A percentile compares a stretch with the other conserved stretches of the same genome.
phyloP scores from a whole-genome alignment of 202 grass and related monocot genomes.

The Panicum virgatum region DNA sequence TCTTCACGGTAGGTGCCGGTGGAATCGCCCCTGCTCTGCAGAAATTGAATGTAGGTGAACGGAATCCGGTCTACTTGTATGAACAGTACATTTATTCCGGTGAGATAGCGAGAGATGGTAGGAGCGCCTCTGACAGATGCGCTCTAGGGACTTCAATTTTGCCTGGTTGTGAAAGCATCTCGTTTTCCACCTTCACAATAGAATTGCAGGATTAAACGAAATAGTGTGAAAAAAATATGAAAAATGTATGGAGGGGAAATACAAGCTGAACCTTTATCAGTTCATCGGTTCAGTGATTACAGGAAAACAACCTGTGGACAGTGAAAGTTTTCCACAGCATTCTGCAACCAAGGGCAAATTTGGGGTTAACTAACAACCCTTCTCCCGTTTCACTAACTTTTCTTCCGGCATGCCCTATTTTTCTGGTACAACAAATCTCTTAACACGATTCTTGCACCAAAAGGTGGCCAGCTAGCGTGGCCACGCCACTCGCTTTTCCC shows the following conservation, averaged over 20 bases:
- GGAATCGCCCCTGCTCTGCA: background rate
- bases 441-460: no score
- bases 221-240: background rate
- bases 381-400: background rate
- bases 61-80: background rate
- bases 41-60: background rate
- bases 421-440: background rate
- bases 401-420: background rate
- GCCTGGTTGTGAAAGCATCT: background rate
- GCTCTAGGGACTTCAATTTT: background rate
- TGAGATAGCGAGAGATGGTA: background rate
- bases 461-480: no score
- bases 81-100: background rate
- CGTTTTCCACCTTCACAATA: background rate
- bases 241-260: background rate
- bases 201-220: background rate
- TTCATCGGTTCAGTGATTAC: background rate
- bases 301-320: background rate
- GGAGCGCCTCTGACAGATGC: background rate
- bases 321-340: background rate
- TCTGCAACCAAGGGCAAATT: background rate
- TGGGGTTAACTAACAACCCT: background rate
- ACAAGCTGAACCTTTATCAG: background rate
- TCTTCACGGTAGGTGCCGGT: conserved; percentile 13
- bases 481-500: no score